These are phyloP conservation scores for Komagataella pseudopastoris DNA, from an alignment of 805 yeast species.

Conservation along the genomic window DNA sequence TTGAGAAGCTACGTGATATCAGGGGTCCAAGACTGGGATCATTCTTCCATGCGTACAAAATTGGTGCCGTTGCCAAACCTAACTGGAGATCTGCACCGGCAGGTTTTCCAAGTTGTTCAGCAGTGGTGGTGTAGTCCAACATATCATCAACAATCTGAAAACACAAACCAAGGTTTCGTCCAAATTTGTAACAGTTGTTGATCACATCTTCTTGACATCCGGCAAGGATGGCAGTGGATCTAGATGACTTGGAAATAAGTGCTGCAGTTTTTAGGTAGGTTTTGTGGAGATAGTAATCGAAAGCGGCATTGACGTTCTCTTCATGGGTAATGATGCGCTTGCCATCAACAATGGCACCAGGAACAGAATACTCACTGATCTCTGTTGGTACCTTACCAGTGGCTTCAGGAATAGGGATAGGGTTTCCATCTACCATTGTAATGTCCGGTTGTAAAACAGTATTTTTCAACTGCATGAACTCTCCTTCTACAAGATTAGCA, in stretches of 20 bases:
- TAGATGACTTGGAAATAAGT: constrained; percentile 81
- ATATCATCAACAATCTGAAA: constrained; percentile 95
- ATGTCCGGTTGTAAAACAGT: constrained; percentile 53
- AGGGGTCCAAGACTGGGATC: constrained; percentile 75
- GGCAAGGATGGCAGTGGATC: constrained; percentile 87
- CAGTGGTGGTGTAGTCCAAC: constrained; percentile 87
- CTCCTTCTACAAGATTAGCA: constrained; percentile 96
- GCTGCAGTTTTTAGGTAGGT: constrained; percentile 94
- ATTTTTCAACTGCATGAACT: constrained; percentile 95
- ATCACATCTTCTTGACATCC: constrained; percentile 68
- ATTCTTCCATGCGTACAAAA: constrained; percentile 85
- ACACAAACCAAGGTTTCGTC: constrained; percentile 86
- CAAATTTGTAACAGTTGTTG: constrained; percentile 82
- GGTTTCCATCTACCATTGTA: constrained; percentile 31
- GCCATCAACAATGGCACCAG: not conserved
- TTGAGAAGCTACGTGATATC: constrained; percentile 69
- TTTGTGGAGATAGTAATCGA: constrained; percentile 89
- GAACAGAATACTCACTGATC: constrained; percentile 45
- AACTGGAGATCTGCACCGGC: constrained; percentile 89
- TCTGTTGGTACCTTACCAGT: constrained; percentile 51
- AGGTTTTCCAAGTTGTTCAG: constrained; percentile 82
- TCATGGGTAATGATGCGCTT: constrained; percentile 31
- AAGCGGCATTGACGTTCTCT: constrained; percentile 71
- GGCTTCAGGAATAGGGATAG: constrained; percentile 34
- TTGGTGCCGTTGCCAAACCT: constrained; percentile 96